A percentile compares a stretch with the other conserved stretches of the same genome.
phyloP scores from a whole-genome alignment of 1,139 yeast species.

The Debaryomyces udenii region DNA sequence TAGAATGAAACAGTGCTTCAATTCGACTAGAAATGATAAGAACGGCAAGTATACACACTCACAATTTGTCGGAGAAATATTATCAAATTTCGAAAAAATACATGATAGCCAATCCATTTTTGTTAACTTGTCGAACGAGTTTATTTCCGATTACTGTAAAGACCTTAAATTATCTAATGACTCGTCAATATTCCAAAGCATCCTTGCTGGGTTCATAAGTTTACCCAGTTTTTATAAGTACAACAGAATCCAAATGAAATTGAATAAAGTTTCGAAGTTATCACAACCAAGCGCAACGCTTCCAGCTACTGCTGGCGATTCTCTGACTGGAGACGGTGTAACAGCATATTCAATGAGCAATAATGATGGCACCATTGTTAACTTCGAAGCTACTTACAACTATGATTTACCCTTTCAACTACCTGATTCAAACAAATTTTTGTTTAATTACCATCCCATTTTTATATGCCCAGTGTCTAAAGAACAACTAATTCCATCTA shows the following conservation, averaged over 20 bases:
- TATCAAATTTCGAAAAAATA: slow-evolving; percentile 43
- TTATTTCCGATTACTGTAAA: slow-evolving; percentile 70
- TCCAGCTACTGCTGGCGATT: neutral
- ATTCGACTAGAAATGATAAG: slow-evolving; percentile 21
- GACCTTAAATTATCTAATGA: slow-evolving; percentile 65
- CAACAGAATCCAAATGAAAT: slow-evolving; percentile 45
- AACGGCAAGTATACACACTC: slow-evolving; percentile 26
- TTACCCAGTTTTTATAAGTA: slow-evolving; percentile 75
- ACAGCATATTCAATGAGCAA: neutral
- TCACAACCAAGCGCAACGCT: slow-evolving; percentile 1
- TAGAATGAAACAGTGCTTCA: slow-evolving; percentile 31
- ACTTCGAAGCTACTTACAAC: slow-evolving; percentile 27
- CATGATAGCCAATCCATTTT: slow-evolving; percentile 35
- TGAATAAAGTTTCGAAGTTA: slow-evolving; percentile 25
- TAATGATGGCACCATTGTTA: neutral
- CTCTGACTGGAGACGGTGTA: neutral
- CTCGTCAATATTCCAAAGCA: slow-evolving; percentile 68
- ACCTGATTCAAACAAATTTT: slow-evolving; percentile 43
- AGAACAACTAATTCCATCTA: slow-evolving; percentile 61
- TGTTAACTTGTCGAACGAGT: slow-evolving; percentile 47
- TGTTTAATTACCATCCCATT: slow-evolving; percentile 72
- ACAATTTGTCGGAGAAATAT: slow-evolving; percentile 44
- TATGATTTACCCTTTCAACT: slow-evolving; percentile 48
- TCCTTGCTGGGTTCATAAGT: slow-evolving; percentile 72
- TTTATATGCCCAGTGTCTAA: slow-evolving; percentile 91